A percentile compares a stretch with the other conserved stretches of the same genome.
phyloP scores from a whole-genome alignment of 768 basidiomycete species.

The Grammothele lineata region DNA sequence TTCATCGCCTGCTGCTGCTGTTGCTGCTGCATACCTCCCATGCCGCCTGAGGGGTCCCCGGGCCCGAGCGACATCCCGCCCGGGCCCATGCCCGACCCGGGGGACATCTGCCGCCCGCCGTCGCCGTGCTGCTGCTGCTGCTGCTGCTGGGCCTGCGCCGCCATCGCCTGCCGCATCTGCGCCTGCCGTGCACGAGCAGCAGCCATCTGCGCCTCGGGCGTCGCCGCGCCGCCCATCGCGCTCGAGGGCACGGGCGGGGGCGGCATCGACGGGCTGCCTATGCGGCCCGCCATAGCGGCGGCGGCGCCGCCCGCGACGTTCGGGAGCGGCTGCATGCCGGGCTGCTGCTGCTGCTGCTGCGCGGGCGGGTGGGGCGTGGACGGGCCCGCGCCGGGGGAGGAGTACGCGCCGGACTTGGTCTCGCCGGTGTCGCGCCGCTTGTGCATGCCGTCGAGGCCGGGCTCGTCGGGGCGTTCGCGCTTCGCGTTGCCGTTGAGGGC shows the following conservation, averaged over 20 bases:
- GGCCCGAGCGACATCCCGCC: too few relatives aligned
- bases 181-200: slow-evolving; percentile 28
- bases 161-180: slow-evolving; percentile 32
- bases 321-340: slow-evolving; percentile 5
- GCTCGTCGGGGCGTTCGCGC: slow-evolving; percentile 58
- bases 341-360: too few relatives aligned
- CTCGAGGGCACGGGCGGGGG: slow-evolving; percentile 30
- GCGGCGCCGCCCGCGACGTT: background rate
- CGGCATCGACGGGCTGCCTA: slow-evolving; percentile 24
- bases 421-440: slow-evolving; percentile 75
- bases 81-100: slow-evolving; percentile 7
- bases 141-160: too few relatives aligned
- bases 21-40: too few relatives aligned
- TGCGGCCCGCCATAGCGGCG: slow-evolving; percentile 5
- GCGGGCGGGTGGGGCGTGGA: slow-evolving; percentile 15
- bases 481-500: slow-evolving; percentile 38
- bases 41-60: too few relatives aligned
- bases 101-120: slow-evolving; percentile 19
- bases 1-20: too few relatives aligned
- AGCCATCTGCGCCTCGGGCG: slow-evolving; percentile 25
- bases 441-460: slow-evolving; percentile 34
- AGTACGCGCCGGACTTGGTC: slow-evolving; percentile 35
- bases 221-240: slow-evolving; percentile 17
- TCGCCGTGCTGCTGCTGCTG: slow-evolving; percentile 17
- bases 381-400: slow-evolving; percentile 9